Conservation (phyloP, 345 rosid genomes). For the Eucalyptus shirleyi region DNA sequence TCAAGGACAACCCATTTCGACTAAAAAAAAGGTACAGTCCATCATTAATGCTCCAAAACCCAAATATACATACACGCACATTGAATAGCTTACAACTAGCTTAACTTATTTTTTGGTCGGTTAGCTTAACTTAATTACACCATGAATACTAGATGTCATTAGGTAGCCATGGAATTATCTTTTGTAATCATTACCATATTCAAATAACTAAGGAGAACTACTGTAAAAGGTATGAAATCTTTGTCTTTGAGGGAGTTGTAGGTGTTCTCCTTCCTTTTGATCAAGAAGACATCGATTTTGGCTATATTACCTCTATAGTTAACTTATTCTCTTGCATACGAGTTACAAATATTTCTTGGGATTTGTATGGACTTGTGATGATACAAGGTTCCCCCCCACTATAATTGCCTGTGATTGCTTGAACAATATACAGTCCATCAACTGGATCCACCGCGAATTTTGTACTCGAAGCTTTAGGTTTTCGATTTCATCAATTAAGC, state of each 20-base stretch:
- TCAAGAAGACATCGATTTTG: background rate
- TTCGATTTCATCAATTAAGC: background rate
- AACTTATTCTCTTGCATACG: background rate
- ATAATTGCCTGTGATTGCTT: background rate
- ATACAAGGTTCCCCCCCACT: background rate
- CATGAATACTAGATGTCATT: background rate
- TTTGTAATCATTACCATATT: background rate
- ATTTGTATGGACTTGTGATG: background rate
- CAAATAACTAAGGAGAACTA: background rate
- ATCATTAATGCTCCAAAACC: background rate
- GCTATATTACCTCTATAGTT: background rate
- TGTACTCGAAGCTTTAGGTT: background rate
- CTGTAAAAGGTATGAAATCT: background rate
- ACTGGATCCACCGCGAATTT: background rate
- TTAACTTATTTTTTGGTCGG: background rate
- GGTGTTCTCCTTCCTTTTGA: background rate
- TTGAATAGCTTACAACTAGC: background rate
- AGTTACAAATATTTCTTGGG: background rate
- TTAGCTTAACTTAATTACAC: background rate
- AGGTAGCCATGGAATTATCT: background rate
- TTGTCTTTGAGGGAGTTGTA: background rate
- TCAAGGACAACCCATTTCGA: too few species aligned
- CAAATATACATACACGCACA: background rate
- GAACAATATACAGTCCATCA: background rate
- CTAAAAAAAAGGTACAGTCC: too few species aligned